These are phyloP conservation scores for Fusarium domesticum DNA, from an alignment of 2,329 filamentous ascomycete species.

Conservation along the genomic window DNA sequence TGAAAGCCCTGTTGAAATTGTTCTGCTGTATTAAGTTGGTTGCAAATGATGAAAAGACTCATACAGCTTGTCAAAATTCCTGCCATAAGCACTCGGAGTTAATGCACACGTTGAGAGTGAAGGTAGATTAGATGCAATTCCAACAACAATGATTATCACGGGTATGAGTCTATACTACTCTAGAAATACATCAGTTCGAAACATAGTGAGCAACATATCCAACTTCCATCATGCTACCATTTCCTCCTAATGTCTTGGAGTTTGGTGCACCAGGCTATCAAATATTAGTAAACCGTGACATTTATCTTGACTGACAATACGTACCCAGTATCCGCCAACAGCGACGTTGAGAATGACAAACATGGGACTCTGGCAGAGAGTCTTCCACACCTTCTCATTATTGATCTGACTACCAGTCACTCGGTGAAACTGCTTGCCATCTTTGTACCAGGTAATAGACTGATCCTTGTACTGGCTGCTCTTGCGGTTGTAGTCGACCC, in stretches of 20 bases:
- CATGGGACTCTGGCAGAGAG: constrained; percentile 48
- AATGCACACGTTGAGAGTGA: too few species aligned
- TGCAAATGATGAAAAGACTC: too few species aligned
- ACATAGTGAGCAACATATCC: constrained; percentile 47
- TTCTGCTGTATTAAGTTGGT: too few species aligned
- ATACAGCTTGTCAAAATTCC: too few species aligned
- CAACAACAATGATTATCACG: too few species aligned
- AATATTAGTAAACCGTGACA: constrained; percentile 3
- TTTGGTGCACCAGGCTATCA: constrained; percentile 49
- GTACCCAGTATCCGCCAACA: constrained; percentile 52
- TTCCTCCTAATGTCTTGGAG: constrained; percentile 43
- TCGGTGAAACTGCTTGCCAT: constrained; percentile 43
- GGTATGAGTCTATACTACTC: too few species aligned
- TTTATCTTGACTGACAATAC: constrained; percentile 20
- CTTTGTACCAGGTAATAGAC: constrained; percentile 50
- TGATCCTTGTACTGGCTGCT: constrained; percentile 45
- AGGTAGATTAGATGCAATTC: too few species aligned
- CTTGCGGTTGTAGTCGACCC: constrained; percentile 49
- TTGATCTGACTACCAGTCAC: constrained; percentile 45
- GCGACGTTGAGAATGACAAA: constrained; percentile 55
- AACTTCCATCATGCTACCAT: constrained; percentile 50
- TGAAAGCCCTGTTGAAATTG: too few species aligned
- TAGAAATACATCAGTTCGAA: constrained; percentile 24
- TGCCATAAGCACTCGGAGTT: too few species aligned
- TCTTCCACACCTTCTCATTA: constrained; percentile 46